Evolutionary conservation across 805 yeast species (phyloP).

Genomic region (Yarrowia phangngaensis): DNA sequence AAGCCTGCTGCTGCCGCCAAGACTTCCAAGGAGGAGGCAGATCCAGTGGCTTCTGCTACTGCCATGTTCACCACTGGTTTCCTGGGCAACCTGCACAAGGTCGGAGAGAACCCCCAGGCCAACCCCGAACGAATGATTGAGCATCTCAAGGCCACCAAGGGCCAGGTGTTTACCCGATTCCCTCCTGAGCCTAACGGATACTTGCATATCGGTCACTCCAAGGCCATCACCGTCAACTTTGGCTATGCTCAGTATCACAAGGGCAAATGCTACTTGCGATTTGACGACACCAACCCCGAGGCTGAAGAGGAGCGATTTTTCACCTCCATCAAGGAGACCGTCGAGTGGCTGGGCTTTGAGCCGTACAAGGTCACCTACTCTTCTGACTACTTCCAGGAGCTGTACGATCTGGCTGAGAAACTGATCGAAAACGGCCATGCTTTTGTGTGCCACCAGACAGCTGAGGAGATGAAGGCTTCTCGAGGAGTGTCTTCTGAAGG

Average conservation of each 20-base stretch:
- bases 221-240: conserved; percentile 95
- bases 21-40: conserved; percentile 28
- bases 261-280: conserved; percentile 89
- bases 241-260: conserved; percentile 88
- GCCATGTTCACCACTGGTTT: conserved; percentile 91
- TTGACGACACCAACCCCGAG: conserved; percentile 97
- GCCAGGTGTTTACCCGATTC: conserved; percentile 86
- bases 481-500: conserved; percentile 93
- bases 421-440: conserved; percentile 69
- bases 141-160: conserved; percentile 74
- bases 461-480: conserved; percentile 83
- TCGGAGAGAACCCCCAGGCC: conserved; percentile 92
- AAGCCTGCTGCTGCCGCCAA: conserved; percentile 36
- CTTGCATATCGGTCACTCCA: conserved; percentile 95
- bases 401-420: conserved; percentile 84
- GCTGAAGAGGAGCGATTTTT: conserved; percentile 94
- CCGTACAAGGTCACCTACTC: conserved; percentile 97
- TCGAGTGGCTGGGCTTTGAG: conserved; percentile 87
- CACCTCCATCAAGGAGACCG: conserved; percentile 75
- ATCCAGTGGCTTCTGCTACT: conserved; percentile 29
- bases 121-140: conserved; percentile 77
- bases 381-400: conserved; percentile 86
- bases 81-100: conserved; percentile 88
- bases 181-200: conserved; percentile 99
- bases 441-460: conserved; percentile 88